Evolutionary conservation across 306 rosid genomes (phyloP).

Genomic region (Prunus mira): DNA sequence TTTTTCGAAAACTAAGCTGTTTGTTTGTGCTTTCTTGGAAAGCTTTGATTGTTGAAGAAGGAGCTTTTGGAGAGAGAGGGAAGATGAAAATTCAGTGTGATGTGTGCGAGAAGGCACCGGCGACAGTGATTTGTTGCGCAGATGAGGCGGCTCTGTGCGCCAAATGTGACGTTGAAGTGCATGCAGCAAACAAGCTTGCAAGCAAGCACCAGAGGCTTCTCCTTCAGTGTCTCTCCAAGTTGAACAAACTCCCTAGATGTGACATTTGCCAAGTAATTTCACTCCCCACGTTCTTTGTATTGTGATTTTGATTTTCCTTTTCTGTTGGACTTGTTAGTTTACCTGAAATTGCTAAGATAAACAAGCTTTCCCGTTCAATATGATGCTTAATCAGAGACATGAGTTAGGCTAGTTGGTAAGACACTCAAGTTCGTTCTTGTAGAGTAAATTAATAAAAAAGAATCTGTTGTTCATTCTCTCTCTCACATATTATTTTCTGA

Average conservation of each 20-base stretch:
- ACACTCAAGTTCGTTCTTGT: no score
- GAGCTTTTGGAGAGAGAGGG: background rate
- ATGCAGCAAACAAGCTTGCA: conserved; percentile 97
- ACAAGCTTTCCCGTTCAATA: background rate
- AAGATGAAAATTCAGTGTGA: conserved; percentile 95
- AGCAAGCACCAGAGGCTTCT: conserved; percentile 97
- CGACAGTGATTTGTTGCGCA: conserved; percentile 90
- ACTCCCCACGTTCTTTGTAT: background rate
- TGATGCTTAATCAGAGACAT: no score
- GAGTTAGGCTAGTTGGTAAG: no score
- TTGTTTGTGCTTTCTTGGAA: background rate
- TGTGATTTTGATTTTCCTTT: background rate
- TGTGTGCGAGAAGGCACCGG: conserved; percentile 94
- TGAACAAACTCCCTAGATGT: conserved; percentile 77
- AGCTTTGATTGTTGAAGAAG: background rate
- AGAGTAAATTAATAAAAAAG: no score
- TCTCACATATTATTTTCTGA: conserved; percentile 8
- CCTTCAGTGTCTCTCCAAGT: conserved; percentile 61
- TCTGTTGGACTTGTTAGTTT: no score
- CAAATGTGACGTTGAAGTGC: conserved; percentile 88
- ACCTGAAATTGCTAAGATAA: no score
- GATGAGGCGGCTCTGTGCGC: conserved; percentile 97
- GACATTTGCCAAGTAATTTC: conserved; percentile 82
- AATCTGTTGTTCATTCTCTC: background rate
- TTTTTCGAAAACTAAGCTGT: background rate